These are phyloP conservation scores for Pythium volutum DNA, from an alignment of 352 stramenopile genomes.

Conservation along the genomic window DNA sequence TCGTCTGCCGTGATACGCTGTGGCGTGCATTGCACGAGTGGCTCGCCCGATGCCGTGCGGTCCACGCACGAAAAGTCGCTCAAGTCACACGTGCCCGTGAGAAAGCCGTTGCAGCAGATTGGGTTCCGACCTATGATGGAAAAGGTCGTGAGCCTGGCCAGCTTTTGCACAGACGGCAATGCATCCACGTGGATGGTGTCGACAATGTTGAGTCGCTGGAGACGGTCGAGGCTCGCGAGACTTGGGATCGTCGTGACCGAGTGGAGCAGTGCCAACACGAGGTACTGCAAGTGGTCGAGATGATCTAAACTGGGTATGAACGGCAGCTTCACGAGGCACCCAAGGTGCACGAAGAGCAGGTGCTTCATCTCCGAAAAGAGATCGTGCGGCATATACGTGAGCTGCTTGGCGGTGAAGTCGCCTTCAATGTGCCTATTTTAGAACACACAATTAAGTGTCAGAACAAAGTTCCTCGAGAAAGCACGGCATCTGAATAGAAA, in stretches of 20 bases:
- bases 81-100: slow-evolving; percentile 14
- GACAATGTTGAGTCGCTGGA: slow-evolving; percentile 15
- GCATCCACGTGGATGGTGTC: slow-evolving; percentile 4
- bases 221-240: slow-evolving; percentile 1
- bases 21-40: neutral
- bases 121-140: neutral
- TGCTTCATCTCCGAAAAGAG: slow-evolving; percentile 17
- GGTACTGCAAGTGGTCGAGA: slow-evolving; percentile 11
- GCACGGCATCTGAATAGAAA: neutral
- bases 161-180: neutral
- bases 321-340: slow-evolving; percentile 5
- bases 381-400: slow-evolving; percentile 17
- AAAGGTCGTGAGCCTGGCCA: slow-evolving; percentile 8
- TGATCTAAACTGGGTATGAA: neutral
- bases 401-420: slow-evolving; percentile 10
- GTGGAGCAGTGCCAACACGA: slow-evolving; percentile 14
- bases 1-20: neutral
- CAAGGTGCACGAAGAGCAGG: slow-evolving; percentile 21
- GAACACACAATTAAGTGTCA: neutral
- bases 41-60: slow-evolving; percentile 5
- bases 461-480: neutral
- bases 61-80: slow-evolving; percentile 11
- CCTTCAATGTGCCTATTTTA: slow-evolving; percentile 17
- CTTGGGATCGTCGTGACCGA: slow-evolving; percentile 13
- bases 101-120: slow-evolving; percentile 23